phyloP scores from a whole-genome alignment of 1,284 basidiomycete genomes.

The Thelephora terrestris region DNA sequence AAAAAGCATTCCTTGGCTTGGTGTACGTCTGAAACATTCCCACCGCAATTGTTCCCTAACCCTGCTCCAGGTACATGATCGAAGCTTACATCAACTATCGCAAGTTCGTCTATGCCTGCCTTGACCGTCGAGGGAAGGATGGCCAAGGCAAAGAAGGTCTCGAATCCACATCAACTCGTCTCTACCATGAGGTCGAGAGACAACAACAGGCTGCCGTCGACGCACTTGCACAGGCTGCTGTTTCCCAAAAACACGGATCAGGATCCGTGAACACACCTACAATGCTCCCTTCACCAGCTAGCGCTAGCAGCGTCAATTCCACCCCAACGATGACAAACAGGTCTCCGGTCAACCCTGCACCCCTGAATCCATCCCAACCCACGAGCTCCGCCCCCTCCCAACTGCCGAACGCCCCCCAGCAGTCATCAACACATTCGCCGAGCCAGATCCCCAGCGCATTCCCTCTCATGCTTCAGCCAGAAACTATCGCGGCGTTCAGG shows the following conservation, averaged over 20 bases:
- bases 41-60: constrained; percentile 21
- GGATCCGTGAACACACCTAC: constrained; percentile 43
- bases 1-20: constrained; percentile 64
- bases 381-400: too few species aligned
- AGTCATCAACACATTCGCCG: constrained; percentile 3
- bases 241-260: constrained; percentile 17
- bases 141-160: constrained; percentile 30
- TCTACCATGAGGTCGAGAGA: constrained; percentile 35
- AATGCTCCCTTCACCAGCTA: constrained; percentile 69
- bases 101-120: constrained; percentile 39
- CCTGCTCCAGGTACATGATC: constrained; percentile 52
- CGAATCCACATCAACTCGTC: constrained; percentile 22
- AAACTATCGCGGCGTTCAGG: not conserved
- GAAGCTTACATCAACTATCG: constrained; percentile 59
- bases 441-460: constrained; percentile 15
- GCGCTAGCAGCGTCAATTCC: constrained; percentile 60
- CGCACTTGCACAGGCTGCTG: constrained; percentile 8
- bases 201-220: not conserved
- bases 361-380: not conserved
- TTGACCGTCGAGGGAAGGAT: constrained; percentile 19
- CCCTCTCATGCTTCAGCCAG: constrained; percentile 31
- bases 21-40: constrained; percentile 43
- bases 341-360: constrained; percentile 10
- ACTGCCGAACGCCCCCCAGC: not conserved
- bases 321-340: constrained; percentile 40